Base-by-base conservation (phyloP, 345 rosid species). In the Noccaea bulbosa region DNA sequence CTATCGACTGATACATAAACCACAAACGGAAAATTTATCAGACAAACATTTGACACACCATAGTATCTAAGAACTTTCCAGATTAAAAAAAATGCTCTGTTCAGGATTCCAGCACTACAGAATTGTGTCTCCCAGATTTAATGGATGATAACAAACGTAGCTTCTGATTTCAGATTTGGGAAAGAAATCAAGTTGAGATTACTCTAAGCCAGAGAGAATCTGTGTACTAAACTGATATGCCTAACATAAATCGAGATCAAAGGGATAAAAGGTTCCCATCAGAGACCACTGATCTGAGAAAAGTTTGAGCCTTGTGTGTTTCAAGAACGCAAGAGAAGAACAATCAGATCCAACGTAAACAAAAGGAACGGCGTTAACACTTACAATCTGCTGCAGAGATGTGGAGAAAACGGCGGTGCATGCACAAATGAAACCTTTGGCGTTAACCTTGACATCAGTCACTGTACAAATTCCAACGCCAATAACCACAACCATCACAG, bases 381-480 rank as follows among this genome's bases (percentile, higher is more conserved):
- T 88, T 73, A 90, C 98, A 83, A 93, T 93, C 76, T 93, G 98
- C 75, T 90, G 98, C 47, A 93, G 84, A 46, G 97, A 93, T 11
- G 98, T 93, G 56, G 86, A 84, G 35, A 93, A 64, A 20, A 93
- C 92, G 0, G 96, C 98, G n/a, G 86, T 33, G 72, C 85, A 85
- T 50, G 98, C 98, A 57, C 98, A 90, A 6, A 86, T 69, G 72
- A 90, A 90, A 62, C 98, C 98, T 80, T 93, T 89, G 63, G 91
- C 88, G 54, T 93, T 93, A 76, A 90, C 93, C 69, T 90, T 93
- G 44, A 93, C 94, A 84, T 93, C 98, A 7, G 98, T 90, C 17
- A 88, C 92, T 0, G 98, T 93, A 83, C 98, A 93, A 47, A 93
- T 87, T 38, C 94, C 97, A 35, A 93, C 98, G 12, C 98, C 98